Conservation (phyloP, 2,329 filamentous ascomycete species). For the Dactylonectria macrodidyma region DNA sequence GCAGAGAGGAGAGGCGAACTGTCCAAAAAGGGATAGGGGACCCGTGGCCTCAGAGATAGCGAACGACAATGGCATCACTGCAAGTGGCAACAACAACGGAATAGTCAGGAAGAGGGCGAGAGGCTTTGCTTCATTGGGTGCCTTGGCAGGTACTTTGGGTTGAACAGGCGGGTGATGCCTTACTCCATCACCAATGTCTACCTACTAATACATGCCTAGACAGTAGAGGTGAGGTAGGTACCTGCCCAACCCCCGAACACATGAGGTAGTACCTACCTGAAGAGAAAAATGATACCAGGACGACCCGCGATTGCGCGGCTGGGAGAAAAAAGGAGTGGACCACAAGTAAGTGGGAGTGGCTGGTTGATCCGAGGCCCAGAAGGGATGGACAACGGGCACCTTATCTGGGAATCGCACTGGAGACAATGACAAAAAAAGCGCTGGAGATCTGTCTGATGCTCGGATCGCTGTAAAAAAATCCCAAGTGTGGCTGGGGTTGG, state of each 20-base stretch:
- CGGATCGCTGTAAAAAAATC: slow-evolving; percentile 1
- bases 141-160: neutral
- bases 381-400: neutral
- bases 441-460: slow-evolving; percentile 5
- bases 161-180: neutral
- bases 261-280: no score
- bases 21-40: slow-evolving; percentile 41
- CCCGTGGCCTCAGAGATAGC: slow-evolving; percentile 37
- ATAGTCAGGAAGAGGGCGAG: neutral
- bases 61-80: slow-evolving; percentile 21
- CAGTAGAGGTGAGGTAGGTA: no score
- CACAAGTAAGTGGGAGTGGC: slow-evolving; percentile 15
- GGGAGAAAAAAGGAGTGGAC: slow-evolving; percentile 14
- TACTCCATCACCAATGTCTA: neutral
- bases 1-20: slow-evolving; percentile 22
- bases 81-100: neutral
- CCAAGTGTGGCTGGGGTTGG: slow-evolving; percentile 13
- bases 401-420: neutral
- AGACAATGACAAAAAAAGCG: neutral
- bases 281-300: slow-evolving; percentile 26
- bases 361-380: slow-evolving; percentile 14
- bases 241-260: neutral
- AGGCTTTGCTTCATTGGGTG: slow-evolving; percentile 24
- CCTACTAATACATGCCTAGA: neutral
- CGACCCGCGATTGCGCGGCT: slow-evolving; percentile 41